Evolutionary conservation across 306 rosid genomes (phyloP).

Genomic region (Pyrus pyrifolia): DNA sequence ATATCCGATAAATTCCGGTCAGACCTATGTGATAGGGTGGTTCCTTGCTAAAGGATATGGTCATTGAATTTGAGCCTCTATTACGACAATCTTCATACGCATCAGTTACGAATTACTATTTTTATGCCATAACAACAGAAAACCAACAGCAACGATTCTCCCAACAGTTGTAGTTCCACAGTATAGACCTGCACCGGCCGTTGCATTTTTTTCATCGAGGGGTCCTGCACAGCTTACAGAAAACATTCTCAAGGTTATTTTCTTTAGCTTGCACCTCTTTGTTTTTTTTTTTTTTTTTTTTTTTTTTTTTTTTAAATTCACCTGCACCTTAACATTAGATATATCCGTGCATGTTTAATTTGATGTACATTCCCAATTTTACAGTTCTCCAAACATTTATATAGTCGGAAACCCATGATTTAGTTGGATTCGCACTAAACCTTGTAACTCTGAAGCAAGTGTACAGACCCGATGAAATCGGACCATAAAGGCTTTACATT

Average conservation of each 20-base stretch:
- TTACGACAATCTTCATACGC: not conserved
- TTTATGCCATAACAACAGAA: conserved; percentile 32
- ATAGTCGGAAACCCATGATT: not conserved
- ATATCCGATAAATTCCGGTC: not conserved
- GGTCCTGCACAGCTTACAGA: conserved; percentile 85
- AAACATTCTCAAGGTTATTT: conserved; percentile 79
- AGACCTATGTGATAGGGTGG: not conserved
- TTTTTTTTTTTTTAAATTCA: not conserved
- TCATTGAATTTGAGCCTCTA: not conserved
- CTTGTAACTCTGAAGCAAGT: not conserved
- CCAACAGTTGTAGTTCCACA: conserved; percentile 45
- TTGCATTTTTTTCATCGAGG: conserved; percentile 82
- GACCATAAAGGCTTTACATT: not conserved
- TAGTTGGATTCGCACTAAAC: not conserved
- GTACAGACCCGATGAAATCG: not conserved
- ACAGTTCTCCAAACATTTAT: not conserved
- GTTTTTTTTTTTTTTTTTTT: not conserved
- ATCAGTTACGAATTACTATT: not conserved
- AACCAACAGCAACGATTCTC: conserved; percentile 69
- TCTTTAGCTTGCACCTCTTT: not conserved
- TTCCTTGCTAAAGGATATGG: not conserved
- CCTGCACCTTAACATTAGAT: not conserved
- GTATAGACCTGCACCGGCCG: conserved; percentile 62
- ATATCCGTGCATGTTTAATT: not conserved
- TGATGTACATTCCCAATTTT: not conserved